Evolutionary conservation across 345 rosid species (phyloP), one percentile per base, ranked within the genome.

Genomic region (Combretum micranthum): DNA sequence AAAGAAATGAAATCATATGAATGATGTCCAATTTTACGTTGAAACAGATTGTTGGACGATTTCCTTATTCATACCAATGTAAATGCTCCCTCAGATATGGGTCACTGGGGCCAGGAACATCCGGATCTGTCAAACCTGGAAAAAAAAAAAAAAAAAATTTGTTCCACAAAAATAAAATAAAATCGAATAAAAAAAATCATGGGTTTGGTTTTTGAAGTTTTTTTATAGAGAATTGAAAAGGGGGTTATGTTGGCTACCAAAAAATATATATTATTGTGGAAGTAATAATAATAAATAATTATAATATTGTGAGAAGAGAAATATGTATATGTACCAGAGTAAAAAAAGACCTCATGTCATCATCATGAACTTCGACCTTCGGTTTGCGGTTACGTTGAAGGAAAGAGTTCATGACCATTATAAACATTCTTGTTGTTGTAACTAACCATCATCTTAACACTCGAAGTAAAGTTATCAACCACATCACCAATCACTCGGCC

Each of bases 91-190:
- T 86, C 59, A 88, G 76, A 67, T 86, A 88, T 39, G 98, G 98
- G 66, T 92, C 98, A 65, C 98, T 92, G 15, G 98, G 98, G 44
- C 96, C 96, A 12, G 98, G 98, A 66, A 81, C 95, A 81, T 92
- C 98, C 44, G 98, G 98, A 72, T 92, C 98, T 18, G 90, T 88
- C 98, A 92, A n/a, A 92, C 84, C 96, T 92, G 61, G 54, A 65
- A 44, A 2, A 54, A 37, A 14, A 13, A 1, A 7, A 18, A 19
- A 15, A 14, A n/a, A 53, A n/a, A n/a, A n/a, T n/a, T n/a, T n/a
- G n/a, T n/a, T n/a, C n/a, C n/a, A n/a, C n/a, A n/a, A n/a, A n/a
- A n/a, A n/a, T n/a, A n/a, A n/a, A n/a, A n/a, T n/a, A n/a, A n/a
- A n/a, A n/a, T n/a, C n/a, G n/a, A n/a, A n/a, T n/a, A n/a, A 47